These are phyloP conservation scores for Aspergillus ellipticus DNA, from an alignment of 495 filamentous ascomycete species.

Conservation along the genomic window DNA sequence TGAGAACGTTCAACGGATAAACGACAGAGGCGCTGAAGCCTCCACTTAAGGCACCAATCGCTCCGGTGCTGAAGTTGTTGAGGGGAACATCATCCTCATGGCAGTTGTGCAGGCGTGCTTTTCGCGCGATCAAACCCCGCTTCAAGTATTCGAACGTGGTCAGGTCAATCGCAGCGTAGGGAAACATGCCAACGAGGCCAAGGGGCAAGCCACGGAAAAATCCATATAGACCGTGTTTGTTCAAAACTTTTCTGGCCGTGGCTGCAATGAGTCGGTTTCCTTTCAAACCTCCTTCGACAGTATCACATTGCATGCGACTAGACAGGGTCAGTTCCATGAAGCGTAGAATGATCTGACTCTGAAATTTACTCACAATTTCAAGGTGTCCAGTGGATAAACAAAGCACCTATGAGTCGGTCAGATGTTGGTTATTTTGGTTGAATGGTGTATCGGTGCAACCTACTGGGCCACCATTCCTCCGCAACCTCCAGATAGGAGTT, in stretches of 20 bases:
- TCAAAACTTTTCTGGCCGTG: constrained; percentile 82
- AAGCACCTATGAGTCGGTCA: constrained; percentile 57
- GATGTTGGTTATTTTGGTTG: background rate
- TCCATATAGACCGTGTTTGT: constrained; percentile 63
- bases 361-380: constrained; percentile 73
- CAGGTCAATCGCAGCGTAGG: constrained; percentile 95
- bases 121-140: constrained; percentile 60
- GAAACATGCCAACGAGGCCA: constrained; percentile 93
- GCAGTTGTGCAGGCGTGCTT: constrained; percentile 64
- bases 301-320: constrained; percentile 89
- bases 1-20: constrained; percentile 91
- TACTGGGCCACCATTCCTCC: constrained; percentile 92
- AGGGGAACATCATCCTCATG: constrained; percentile 79
- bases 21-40: constrained; percentile 92
- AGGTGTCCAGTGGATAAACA: constrained; percentile 93
- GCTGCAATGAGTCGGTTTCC: constrained; percentile 81
- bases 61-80: constrained; percentile 72
- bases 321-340: constrained; percentile 18
- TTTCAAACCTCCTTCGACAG: constrained; percentile 74
- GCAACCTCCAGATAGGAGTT: constrained; percentile 85
- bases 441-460: constrained; percentile 19
- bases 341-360: background rate
- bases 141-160: constrained; percentile 94
- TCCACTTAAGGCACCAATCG: constrained; percentile 84
- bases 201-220: constrained; percentile 93